Evolutionary conservation across 2,329 filamentous ascomycete genomes (phyloP).

Genomic region (Zalaria obscura): DNA sequence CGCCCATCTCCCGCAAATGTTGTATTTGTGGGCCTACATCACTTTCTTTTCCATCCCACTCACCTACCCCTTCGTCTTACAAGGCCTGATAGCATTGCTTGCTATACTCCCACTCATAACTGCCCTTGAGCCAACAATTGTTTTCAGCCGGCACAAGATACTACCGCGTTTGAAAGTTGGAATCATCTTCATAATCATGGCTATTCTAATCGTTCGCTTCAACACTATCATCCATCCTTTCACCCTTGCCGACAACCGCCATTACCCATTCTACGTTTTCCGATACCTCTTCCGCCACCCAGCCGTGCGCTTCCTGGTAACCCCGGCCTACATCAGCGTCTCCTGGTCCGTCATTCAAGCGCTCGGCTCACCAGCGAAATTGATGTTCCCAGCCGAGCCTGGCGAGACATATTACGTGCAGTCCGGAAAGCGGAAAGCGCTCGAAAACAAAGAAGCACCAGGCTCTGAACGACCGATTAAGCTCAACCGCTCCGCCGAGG

Average conservation of each 20-base stretch:
- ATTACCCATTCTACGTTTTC: conserved; percentile 97
- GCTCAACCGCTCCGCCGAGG: conserved; percentile 5
- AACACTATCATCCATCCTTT: conserved; percentile 96
- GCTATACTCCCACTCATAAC: conserved; percentile 11
- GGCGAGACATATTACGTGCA: conserved; percentile 4
- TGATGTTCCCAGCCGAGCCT: conserved; percentile 4
- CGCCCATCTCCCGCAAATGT: conserved; percentile 78
- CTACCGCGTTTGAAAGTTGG: conserved; percentile 25
- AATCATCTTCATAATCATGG: conserved; percentile 23
- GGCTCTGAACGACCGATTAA: neutral
- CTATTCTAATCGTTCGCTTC: conserved; percentile 46
- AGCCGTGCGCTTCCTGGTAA: conserved; percentile 50
- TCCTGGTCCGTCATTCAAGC: conserved; percentile 54
- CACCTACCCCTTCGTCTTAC: conserved; percentile 41
- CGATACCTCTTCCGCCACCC: conserved; percentile 51
- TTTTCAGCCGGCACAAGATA: conserved; percentile 18
- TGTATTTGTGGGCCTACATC: conserved; percentile 88
- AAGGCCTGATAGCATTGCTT: conserved; percentile 12
- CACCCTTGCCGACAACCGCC: conserved; percentile 87
- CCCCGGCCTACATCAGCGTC: conserved; percentile 55
- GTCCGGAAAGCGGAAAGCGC: conserved; percentile 1
- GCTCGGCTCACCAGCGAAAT: conserved; percentile 32
- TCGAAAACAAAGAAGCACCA: neutral
- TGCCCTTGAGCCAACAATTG: conserved; percentile 14
- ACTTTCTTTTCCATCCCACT: conserved; percentile 81